Evolutionary conservation across 192 early-diverging fungal genomes (phyloP).

Genomic region (Coemansia sp.): DNA sequence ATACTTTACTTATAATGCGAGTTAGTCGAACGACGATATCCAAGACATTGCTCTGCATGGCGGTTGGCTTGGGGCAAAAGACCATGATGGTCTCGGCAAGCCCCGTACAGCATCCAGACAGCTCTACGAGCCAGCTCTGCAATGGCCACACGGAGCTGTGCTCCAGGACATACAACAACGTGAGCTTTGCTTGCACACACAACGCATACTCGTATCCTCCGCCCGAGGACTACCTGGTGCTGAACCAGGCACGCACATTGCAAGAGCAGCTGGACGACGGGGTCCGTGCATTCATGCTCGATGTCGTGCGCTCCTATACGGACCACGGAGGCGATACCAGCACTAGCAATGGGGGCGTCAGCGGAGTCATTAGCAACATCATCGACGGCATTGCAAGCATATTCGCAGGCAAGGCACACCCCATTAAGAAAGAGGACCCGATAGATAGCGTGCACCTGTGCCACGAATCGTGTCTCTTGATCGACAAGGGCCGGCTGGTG

Average conservation of each 20-base stretch:
- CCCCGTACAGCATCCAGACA: neutral
- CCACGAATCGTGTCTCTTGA: slow-evolving; percentile 63
- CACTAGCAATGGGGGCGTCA: neutral
- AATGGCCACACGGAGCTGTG: slow-evolving; percentile 70
- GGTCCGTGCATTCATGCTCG: slow-evolving; percentile 73
- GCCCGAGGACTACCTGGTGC: slow-evolving; percentile 30
- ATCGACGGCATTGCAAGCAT: neutral
- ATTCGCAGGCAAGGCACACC: neutral
- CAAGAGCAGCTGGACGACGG: slow-evolving; percentile 70
- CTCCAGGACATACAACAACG: slow-evolving; percentile 59
- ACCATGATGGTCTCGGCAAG: neutral
- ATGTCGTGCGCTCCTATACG: slow-evolving; percentile 37
- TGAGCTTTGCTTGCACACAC: slow-evolving; percentile 72
- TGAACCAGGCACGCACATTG: slow-evolving; percentile 67
- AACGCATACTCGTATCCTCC: slow-evolving; percentile 65
- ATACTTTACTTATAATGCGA: neutral
- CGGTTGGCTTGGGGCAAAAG: neutral
- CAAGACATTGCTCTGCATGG: neutral
- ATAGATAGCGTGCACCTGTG: slow-evolving; percentile 59
- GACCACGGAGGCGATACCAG: neutral
- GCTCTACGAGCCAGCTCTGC: slow-evolving; percentile 33
- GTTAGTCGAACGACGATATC: neutral
- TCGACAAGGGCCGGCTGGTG: slow-evolving; percentile 62
- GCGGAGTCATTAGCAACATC: neutral
- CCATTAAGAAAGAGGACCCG: neutral